Evolutionary conservation across 768 basidiomycete genomes (phyloP).

Genomic region (Terana coerulea): DNA sequence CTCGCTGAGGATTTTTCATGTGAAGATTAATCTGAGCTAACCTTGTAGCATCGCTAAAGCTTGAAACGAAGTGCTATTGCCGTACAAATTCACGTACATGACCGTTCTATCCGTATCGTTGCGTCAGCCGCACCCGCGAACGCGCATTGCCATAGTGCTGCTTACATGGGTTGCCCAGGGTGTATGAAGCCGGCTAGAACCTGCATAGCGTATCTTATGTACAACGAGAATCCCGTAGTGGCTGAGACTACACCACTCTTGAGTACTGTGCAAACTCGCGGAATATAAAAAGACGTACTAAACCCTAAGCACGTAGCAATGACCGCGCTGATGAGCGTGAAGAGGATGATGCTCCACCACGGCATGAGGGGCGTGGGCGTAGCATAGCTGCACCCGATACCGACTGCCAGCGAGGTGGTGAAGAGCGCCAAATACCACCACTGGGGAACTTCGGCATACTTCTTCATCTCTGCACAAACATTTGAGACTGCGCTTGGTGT

Average conservation of each 20-base stretch:
- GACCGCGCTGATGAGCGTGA: slow-evolving; percentile 40
- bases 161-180: slow-evolving; percentile 44
- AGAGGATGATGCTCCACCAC: slow-evolving; percentile 49
- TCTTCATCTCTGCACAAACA: slow-evolving; percentile 38
- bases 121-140: background rate
- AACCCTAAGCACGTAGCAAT: slow-evolving; percentile 29
- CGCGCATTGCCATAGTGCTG: background rate
- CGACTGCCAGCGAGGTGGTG: slow-evolving; percentile 40
- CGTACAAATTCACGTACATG: slow-evolving; percentile 54
- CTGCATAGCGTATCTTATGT: slow-evolving; percentile 44
- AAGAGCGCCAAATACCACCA: slow-evolving; percentile 47
- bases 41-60: slow-evolving; percentile 49
- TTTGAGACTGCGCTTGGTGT: background rate
- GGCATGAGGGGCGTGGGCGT: slow-evolving; percentile 42
- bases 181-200: slow-evolving; percentile 48
- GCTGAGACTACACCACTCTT: slow-evolving; percentile 20
- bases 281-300: no score
- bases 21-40: slow-evolving; percentile 6
- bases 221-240: slow-evolving; percentile 39
- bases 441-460: slow-evolving; percentile 51
- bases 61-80: slow-evolving; percentile 48
- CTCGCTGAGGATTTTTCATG: no score
- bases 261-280: background rate
- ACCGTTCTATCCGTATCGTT: slow-evolving; percentile 44
- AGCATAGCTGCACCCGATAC: slow-evolving; percentile 39